A percentile compares a stretch with the other conserved stretches of the same genome.
Evolutionary conservation across 1,139 yeast genomes (phyloP).

Genomic region (Taphrina betulina): DNA sequence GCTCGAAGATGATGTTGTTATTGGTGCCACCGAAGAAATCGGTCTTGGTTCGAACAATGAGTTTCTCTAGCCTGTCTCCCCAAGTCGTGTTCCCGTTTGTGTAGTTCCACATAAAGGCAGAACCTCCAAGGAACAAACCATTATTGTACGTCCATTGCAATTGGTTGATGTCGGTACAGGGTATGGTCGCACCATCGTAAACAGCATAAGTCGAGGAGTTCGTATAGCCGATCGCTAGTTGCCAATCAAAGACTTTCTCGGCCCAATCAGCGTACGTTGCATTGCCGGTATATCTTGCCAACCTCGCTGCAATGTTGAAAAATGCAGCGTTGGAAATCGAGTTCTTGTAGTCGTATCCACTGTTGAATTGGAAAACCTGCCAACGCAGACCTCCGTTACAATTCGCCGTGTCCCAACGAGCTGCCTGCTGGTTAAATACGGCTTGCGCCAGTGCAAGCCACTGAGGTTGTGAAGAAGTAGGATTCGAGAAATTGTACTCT

Average conservation of each 20-base stretch:
- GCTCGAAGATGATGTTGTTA: slow-evolving; percentile 57
- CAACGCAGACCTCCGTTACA: slow-evolving; percentile 82
- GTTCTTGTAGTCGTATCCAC: slow-evolving; percentile 77
- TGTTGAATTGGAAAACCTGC: slow-evolving; percentile 77
- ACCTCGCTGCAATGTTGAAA: slow-evolving; percentile 73
- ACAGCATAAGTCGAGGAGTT: slow-evolving; percentile 46
- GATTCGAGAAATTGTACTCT: slow-evolving; percentile 71
- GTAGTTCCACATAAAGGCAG: slow-evolving; percentile 66
- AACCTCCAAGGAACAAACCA: slow-evolving; percentile 70
- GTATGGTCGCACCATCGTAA: slow-evolving; percentile 71
- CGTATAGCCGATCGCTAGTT: slow-evolving; percentile 54
- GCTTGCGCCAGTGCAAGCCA: slow-evolving; percentile 76
- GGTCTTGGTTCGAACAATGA: slow-evolving; percentile 56
- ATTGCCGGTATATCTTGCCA: slow-evolving; percentile 69
- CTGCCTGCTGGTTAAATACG: slow-evolving; percentile 70
- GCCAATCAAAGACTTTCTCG: slow-evolving; percentile 70
- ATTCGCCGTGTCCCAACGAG: slow-evolving; percentile 64
- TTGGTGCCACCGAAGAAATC: slow-evolving; percentile 52
- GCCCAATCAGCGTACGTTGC: slow-evolving; percentile 64
- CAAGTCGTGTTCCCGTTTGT: slow-evolving; percentile 58
- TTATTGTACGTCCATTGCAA: slow-evolving; percentile 77
- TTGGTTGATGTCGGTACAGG: slow-evolving; percentile 55
- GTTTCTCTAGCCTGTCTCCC: slow-evolving; percentile 54
- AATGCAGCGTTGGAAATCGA: slow-evolving; percentile 75
- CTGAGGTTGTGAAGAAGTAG: slow-evolving; percentile 53